These are phyloP conservation scores for Orbilia ellipsospora DNA, from an alignment of 2,329 filamentous ascomycete species.

Conservation along the genomic window DNA sequence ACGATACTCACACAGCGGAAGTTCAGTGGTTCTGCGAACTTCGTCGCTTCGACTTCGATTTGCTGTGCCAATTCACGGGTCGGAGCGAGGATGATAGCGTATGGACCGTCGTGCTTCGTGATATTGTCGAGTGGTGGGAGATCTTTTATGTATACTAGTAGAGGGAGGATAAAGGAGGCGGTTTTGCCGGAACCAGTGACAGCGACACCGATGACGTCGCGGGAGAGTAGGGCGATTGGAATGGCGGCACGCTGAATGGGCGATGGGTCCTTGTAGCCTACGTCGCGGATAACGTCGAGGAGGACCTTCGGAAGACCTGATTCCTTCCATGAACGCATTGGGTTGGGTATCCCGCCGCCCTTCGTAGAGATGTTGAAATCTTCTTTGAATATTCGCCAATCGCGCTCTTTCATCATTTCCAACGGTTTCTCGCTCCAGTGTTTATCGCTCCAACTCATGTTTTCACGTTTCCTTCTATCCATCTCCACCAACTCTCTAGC, in stretches of 20 bases:
- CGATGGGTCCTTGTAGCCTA: constrained; percentile 91
- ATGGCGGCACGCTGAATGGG: constrained; percentile 94
- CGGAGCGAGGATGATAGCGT: constrained; percentile 94
- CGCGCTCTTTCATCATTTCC: constrained; percentile 93
- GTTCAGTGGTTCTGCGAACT: constrained; percentile 88
- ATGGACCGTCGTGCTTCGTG: constrained; percentile 94
- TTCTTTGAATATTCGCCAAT: constrained; percentile 99
- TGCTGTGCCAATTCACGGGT: constrained; percentile 98
- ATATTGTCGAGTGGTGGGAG: constrained; percentile 83
- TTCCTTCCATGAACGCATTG: constrained; percentile 94
- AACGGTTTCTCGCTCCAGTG: constrained; percentile 96
- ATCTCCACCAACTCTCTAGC: constrained; percentile 86
- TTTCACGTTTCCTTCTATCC: constrained; percentile 79
- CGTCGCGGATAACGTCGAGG: constrained; percentile 81
- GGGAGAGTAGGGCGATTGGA: constrained; percentile 88
- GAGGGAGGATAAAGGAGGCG: constrained; percentile 88
- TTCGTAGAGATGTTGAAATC: constrained; percentile 97
- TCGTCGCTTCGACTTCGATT: constrained; percentile 91
- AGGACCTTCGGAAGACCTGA: constrained; percentile 80
- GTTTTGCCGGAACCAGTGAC: constrained; percentile 99
- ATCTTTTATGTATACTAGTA: constrained; percentile 93
- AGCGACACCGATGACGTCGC: constrained; percentile 97
- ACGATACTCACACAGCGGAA: constrained; percentile 97
- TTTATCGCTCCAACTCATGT: constrained; percentile 81
- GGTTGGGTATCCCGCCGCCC: constrained; percentile 86